Conservation (phyloP, 768 basidiomycete genomes). For the Tulasnella sp. region DNA sequence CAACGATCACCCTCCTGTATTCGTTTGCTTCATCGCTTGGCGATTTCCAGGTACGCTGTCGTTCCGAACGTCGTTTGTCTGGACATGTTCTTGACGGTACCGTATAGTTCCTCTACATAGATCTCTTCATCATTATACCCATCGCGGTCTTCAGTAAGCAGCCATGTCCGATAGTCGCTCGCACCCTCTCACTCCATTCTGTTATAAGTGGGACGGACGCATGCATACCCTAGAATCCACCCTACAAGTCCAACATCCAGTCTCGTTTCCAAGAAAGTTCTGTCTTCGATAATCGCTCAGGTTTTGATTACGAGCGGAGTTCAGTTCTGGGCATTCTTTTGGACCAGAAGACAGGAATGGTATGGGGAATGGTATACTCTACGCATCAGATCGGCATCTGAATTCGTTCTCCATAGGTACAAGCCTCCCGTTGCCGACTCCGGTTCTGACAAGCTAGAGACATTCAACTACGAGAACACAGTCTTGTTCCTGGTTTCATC, state of each 20-base stretch:
- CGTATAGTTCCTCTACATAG: conserved; percentile 86
- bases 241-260: conserved; percentile 91
- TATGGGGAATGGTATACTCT: conserved; percentile 32
- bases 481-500: conserved; percentile 88
- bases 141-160: conserved; percentile 88
- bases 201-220: conserved; percentile 80
- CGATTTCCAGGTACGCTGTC: conserved; percentile 83
- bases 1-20: conserved; percentile 91
- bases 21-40: conserved; percentile 94
- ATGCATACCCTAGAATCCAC: conserved; percentile 79
- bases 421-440: conserved; percentile 51
- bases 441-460: conserved; percentile 63
- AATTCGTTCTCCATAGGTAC: conserved; percentile 49
- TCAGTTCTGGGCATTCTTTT: conserved; percentile 83
- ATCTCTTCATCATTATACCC: conserved; percentile 95
- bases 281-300: conserved; percentile 89
- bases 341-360: conserved; percentile 83
- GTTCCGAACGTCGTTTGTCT: neutral
- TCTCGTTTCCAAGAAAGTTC: conserved; percentile 89
- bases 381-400: neutral
- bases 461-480: conserved; percentile 87
- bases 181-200: neutral
- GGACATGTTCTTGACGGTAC: conserved; percentile 18
- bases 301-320: conserved; percentile 73
- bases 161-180: neutral